Evolutionary conservation across 2,329 filamentous ascomycete genomes (phyloP), one percentile per base, ranked within the genome.

Genomic region (Sporothrix mexicana): DNA sequence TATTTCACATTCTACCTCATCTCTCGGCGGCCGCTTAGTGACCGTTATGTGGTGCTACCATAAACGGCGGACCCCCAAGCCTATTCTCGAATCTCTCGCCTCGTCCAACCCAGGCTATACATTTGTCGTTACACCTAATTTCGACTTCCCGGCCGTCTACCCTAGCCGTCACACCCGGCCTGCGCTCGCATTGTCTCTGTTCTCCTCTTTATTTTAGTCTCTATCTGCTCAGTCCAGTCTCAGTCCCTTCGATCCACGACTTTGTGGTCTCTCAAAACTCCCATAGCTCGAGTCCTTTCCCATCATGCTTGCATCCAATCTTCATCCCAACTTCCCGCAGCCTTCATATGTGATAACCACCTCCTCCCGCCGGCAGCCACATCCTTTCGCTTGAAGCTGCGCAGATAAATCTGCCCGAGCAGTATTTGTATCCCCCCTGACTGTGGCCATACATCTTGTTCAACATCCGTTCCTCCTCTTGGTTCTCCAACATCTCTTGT

Each of bases 21-120:
- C 41, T 62, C 45, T 23, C 7, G 13, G 7, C 10, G 17, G 3
- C 13, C 10, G 25, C 15, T 36, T 20, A 69, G 64, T 55, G 66
- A 25, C 53, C 64, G 57, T 47, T 57, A 70, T 73, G 71, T 66
- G 64, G 71, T 73, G 67, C 45, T n/a, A 70, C 71, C 67, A 43
- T 36, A 45, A 53, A 55, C 71, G 71, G 67, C 71, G 57, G 67
- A 70, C 47, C 66, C 66, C 71, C 71, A 70, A 64, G 25, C 23
- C 12, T 70, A 41, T 64, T 51, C 43, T 62, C 23, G 45, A 61
- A 3, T 61, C 66, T 66, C 4, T 45, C 13, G 25, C 51, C 41
- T 51, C 67, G 59, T 73, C 49, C 49, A 41, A 45, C 49, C 57
- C n/a, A 2, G 13, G 43, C 20, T 25, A 23, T 9, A 36, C 49